Conservation (phyloP, 1,284 basidiomycete species). For the Sanghuangporus weigelae region DNA sequence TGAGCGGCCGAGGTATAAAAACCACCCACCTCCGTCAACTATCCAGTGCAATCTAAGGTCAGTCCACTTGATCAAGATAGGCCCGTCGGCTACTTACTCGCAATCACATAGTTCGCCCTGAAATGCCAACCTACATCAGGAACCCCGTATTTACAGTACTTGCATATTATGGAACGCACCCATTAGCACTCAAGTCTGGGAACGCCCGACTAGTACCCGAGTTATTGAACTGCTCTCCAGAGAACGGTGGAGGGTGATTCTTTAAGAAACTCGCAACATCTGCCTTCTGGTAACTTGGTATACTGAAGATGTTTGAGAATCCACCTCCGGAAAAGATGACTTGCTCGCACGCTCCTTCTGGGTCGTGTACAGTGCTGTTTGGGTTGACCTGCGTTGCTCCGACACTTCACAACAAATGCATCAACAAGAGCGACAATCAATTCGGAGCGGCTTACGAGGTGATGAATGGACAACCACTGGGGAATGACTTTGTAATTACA, state of each 20-base stretch:
- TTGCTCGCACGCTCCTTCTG: conserved; percentile 25
- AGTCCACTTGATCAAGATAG: conserved; percentile 10
- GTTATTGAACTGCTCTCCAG: conserved; percentile 25
- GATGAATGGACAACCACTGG: conserved; percentile 28
- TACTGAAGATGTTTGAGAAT: conserved; percentile 31
- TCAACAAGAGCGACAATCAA: neutral
- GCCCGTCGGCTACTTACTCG: conserved; percentile 20
- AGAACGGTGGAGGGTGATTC: conserved; percentile 27
- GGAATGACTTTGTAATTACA: conserved; percentile 23
- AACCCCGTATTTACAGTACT: neutral
- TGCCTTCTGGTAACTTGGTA: conserved; percentile 28
- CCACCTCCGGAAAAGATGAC: conserved; percentile 31
- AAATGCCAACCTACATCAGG: neutral
- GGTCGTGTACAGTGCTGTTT: conserved; percentile 21
- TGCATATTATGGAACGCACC: conserved; percentile 8
- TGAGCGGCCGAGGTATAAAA: neutral
- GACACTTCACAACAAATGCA: conserved; percentile 3
- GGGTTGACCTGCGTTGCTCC: conserved; percentile 31
- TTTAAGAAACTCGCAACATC: conserved; percentile 24
- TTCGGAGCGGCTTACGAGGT: neutral
- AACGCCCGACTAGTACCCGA: conserved; percentile 25
- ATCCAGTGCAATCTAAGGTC: neutral
- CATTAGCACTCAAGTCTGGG: conserved; percentile 23
- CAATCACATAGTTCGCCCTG: conserved; percentile 24
- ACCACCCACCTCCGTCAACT: conserved; percentile 17